Base-by-base conservation (phyloP, 2,329 filamentous ascomycete species). In the Scleromitrula shiraiana region DNA sequence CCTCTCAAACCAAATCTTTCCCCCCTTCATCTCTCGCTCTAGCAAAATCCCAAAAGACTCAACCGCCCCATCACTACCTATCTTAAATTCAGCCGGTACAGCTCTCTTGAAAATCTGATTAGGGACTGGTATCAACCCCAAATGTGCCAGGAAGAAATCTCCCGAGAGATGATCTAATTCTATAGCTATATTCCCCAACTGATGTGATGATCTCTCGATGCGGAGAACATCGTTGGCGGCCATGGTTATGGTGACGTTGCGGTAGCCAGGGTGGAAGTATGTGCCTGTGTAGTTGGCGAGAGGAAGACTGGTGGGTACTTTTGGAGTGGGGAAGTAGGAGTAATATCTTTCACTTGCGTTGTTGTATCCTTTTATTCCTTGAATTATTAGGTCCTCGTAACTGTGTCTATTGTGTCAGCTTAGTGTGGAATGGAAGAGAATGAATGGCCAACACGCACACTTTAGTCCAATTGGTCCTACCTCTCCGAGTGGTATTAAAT, bases 231-330 rank as follows among this genome's bases (percentile, higher is more conserved):
- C 14, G 5, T 41, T 39, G 19, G 49, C 40, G n/a, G 49, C 47
- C 14, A 47, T 17, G 20, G 29, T 12, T 36, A 63, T 22, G 6
- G 56, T 63, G 5, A 62, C 22, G 43, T 59, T 58, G 23, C 51
- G 56, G 58, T 74, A 74, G 3, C 65, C 70, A 2, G 66, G 64
- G 45, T 75, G 64, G 50, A 59, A 67, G 53, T 75, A 76, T 2
- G 63, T 69, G 3, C 73, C 73, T 2, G 58, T 54, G 50, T 68
- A 68, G 29, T 57, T 56, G 14, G 56, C 50, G 3, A 73, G 54
- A 0, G 68, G 64, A 14, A 70, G 59, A 7, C 59, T 49, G 0
- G 61, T 61, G 3, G 68, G 67, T 24, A 68, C 39, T 0, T 64
- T 59, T 14, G 65, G 64, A 2, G 61, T 32, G 1, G 68, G 65